Conservation (phyloP, 1,139 yeast genomes). For the Diutina siamensis region DNA sequence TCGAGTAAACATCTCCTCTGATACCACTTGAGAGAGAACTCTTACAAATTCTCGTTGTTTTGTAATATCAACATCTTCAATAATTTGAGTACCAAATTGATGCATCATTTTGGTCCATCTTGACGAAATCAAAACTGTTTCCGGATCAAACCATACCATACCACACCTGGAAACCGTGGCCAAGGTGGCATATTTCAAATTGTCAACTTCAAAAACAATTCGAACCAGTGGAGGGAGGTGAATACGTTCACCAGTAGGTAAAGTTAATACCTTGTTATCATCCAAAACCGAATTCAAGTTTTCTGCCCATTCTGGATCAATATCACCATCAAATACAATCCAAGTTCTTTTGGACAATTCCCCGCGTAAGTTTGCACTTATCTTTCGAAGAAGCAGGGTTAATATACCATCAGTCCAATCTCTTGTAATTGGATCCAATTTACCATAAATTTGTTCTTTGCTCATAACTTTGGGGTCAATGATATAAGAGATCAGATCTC, state of each 20-base stretch:
- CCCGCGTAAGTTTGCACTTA: constrained; percentile 47
- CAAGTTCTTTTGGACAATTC: constrained; percentile 49
- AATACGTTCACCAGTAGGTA: constrained; percentile 85
- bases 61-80: neutral
- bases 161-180: constrained; percentile 95
- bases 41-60: neutral
- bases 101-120: constrained; percentile 9
- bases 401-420: constrained; percentile 93
- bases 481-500: constrained; percentile 27
- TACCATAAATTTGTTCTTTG: constrained; percentile 62
- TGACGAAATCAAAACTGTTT: constrained; percentile 12
- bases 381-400: constrained; percentile 53
- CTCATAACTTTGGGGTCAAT: constrained; percentile 70
- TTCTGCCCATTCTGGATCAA: constrained; percentile 94
- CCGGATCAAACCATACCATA: constrained; percentile 58
- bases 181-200: constrained; percentile 58
- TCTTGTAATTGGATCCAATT: constrained; percentile 60
- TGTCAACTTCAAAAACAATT: constrained; percentile 69
- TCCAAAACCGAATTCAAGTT: constrained; percentile 83
- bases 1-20: neutral
- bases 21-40: neutral
- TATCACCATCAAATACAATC: constrained; percentile 87
- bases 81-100: neutral
- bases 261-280: constrained; percentile 69
- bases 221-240: constrained; percentile 52